Conservation (phyloP, 1,284 basidiomycete species). For the Papiliotrema nemorosa region DNA sequence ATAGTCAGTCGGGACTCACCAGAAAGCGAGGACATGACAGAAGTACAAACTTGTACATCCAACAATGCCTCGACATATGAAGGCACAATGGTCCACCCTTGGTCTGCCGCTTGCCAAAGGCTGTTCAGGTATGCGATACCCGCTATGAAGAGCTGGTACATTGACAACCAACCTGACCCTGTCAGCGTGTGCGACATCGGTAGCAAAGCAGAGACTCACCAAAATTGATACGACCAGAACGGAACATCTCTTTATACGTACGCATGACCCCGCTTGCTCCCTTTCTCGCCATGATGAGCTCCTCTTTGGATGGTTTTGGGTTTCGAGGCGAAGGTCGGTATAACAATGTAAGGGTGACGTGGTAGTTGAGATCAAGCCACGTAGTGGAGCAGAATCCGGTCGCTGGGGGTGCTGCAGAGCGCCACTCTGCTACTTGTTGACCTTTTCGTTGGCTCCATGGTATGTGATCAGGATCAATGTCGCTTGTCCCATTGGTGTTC, state of each 20-base stretch:
- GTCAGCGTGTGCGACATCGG: too few relatives aligned
- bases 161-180: not conserved
- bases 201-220: not conserved
- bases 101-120: not conserved
- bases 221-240: not conserved
- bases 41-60: not conserved
- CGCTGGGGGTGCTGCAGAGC: not conserved
- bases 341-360: not conserved
- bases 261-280: not conserved
- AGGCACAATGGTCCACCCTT: not conserved
- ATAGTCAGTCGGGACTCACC: not conserved
- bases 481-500: not conserved
- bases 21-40: not conserved
- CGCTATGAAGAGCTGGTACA: constrained; percentile 1
- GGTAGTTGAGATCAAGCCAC: constrained; percentile 1
- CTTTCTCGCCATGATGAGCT: not conserved
- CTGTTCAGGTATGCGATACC: not conserved
- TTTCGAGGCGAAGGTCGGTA: not conserved
- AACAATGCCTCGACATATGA: not conserved
- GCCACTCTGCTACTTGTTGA: not conserved
- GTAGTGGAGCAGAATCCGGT: not conserved
- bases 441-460: not conserved
- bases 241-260: constrained; percentile 1
- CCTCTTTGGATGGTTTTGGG: not conserved
- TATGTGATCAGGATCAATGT: not conserved